Conservation (phyloP, 106 monocot genomes). For the Allium cepa region DNA sequence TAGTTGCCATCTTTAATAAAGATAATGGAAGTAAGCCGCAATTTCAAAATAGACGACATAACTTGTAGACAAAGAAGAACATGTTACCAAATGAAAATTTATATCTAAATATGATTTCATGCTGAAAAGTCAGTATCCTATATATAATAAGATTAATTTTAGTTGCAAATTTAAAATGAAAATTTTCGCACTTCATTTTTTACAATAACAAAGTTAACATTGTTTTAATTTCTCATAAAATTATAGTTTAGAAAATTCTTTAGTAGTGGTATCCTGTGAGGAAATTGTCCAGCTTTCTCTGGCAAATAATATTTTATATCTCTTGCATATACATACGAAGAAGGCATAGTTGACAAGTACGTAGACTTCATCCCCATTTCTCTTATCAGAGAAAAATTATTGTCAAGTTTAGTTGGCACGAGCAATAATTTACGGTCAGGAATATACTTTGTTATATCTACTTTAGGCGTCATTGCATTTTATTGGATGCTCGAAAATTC, state of each 20-base stretch:
- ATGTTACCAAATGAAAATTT: not conserved
- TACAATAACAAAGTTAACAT: not conserved
- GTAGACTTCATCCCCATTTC: conserved; percentile 12
- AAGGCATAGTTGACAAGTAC: conserved; percentile 30
- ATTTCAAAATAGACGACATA: too few species aligned
- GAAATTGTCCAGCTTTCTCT: too few species aligned
- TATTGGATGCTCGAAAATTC: conserved; percentile 38
- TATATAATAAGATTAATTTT: too few species aligned
- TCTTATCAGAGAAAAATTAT: conserved; percentile 21
- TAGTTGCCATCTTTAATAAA: too few species aligned
- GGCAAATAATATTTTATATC: not conserved
- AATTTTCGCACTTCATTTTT: too few species aligned
- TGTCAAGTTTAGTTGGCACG: conserved; percentile 85
- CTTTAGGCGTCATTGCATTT: conserved; percentile 43
- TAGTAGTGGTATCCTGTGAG: too few species aligned
- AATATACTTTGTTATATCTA: conserved; percentile 49
- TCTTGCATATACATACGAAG: conserved; percentile 42
- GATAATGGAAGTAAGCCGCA: not conserved
- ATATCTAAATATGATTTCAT: not conserved
- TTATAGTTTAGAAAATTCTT: not conserved
- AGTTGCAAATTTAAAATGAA: too few species aligned
- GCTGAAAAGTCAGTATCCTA: not conserved
- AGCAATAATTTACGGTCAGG: conserved; percentile 60
- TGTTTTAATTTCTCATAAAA: not conserved
- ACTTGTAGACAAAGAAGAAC: too few species aligned